Evolutionary conservation across 2,329 filamentous ascomycete genomes (phyloP).

Genomic region (Pseudogymnoascus sp.): DNA sequence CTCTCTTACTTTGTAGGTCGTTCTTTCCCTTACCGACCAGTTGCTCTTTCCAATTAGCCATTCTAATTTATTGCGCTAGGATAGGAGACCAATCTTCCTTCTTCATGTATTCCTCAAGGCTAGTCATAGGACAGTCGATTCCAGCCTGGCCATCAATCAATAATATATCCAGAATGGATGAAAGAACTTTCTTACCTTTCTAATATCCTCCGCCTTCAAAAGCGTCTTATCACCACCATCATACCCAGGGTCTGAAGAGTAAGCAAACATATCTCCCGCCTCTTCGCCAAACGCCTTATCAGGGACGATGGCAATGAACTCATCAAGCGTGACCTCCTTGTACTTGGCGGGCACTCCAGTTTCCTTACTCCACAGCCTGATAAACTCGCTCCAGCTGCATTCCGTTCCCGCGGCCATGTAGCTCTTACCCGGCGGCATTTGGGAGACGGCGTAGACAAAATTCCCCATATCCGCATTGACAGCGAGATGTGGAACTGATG

Average conservation of each 20-base stretch:
- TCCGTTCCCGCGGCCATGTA: conserved; percentile 41
- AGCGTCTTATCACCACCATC: conserved; percentile 36
- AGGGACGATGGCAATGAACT: conserved; percentile 31
- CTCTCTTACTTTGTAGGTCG: neutral
- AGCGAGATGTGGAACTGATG: conserved; percentile 36
- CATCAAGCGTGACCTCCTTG: conserved; percentile 32
- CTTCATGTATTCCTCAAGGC: conserved; percentile 23
- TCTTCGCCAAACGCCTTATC: conserved; percentile 38
- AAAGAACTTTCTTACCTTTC: conserved; percentile 29
- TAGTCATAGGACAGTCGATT: conserved; percentile 23
- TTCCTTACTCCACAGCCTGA: conserved; percentile 33
- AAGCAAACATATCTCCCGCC: conserved; percentile 38
- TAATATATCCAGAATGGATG: neutral
- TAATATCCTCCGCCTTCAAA: conserved; percentile 36
- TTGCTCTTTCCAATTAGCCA: neutral
- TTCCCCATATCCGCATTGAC: conserved; percentile 39
- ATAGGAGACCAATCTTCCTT: conserved; percentile 24
- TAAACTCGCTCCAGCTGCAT: conserved; percentile 40
- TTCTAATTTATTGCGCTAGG: neutral
- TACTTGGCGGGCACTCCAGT: conserved; percentile 31
- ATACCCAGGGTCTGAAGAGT: conserved; percentile 40
- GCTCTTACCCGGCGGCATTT: conserved; percentile 39
- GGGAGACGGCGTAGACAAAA: conserved; percentile 40
- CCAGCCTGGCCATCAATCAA: neutral
- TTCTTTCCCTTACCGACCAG: neutral